phyloP scores from a whole-genome alignment of 805 yeast genomes.

The Hyphopichia homilentoma region DNA sequence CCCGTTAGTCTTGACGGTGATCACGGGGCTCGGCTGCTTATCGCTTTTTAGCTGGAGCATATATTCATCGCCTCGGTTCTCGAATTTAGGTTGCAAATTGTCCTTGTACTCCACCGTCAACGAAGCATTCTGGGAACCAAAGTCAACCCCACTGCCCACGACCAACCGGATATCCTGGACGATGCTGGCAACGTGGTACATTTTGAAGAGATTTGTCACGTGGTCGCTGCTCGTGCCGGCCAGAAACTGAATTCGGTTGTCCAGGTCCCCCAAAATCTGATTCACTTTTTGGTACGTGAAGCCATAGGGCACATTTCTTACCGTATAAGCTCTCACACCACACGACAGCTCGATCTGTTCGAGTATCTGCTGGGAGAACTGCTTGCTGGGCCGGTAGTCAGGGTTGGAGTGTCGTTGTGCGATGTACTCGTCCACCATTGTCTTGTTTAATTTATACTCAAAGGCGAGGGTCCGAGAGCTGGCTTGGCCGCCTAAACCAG shows the following conservation, averaged over 20 bases:
- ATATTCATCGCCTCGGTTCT: too few species aligned
- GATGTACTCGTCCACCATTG: constrained; percentile 16
- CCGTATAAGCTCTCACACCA: constrained; percentile 20
- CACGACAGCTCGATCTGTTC: constrained; percentile 13
- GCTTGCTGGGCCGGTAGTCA: constrained; percentile 3
- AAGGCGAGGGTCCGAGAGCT: constrained; percentile 42
- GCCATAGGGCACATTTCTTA: constrained; percentile 27
- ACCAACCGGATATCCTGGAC: constrained; percentile 20
- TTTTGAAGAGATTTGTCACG: constrained; percentile 21
- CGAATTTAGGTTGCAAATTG: too few species aligned
- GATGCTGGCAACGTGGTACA: constrained; percentile 23
- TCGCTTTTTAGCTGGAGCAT: constrained; percentile 1
- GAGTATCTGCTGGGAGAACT: constrained; percentile 8
- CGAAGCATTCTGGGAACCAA: constrained; percentile 11
- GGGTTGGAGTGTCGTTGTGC: constrained; percentile 4
- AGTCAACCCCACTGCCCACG: constrained; percentile 18
- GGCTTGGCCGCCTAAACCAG: constrained; percentile 48
- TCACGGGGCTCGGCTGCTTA: constrained; percentile 6
- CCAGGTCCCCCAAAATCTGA: constrained; percentile 34
- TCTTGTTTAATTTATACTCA: constrained; percentile 23
- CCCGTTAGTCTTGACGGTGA: constrained; percentile 11
- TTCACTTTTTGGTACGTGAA: constrained; percentile 67
- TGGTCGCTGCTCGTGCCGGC: constrained; percentile 12
- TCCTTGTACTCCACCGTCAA: constrained; percentile 11
- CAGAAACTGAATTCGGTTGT: constrained; percentile 8